A percentile compares a stretch with the other conserved stretches of the same genome.
Evolutionary conservation across 225 moss, liverwort and hornwort genomes (phyloP).

Genomic region (Polytrichum commune): DNA sequence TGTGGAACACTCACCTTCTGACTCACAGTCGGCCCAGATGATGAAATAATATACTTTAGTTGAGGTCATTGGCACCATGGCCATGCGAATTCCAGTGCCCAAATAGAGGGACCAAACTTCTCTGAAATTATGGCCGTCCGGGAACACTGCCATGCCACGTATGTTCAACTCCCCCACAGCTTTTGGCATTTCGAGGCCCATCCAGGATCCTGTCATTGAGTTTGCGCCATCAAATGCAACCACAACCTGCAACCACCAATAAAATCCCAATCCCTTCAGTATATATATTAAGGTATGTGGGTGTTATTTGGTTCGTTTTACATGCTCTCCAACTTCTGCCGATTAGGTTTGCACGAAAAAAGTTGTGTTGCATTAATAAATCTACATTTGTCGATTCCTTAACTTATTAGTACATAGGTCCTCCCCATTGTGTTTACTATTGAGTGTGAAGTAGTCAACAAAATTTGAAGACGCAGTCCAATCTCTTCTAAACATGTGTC

Average conservation of each 20-base stretch:
- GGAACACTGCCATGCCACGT: slow-evolving; percentile 41
- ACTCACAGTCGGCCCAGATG: not conserved
- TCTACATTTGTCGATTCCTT: no score
- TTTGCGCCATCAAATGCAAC: slow-evolving; percentile 53
- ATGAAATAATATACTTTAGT: slow-evolving; percentile 51
- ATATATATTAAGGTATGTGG: no score
- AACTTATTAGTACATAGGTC: no score
- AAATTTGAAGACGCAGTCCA: no score
- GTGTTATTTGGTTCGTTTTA: no score
- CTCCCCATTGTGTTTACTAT: no score
- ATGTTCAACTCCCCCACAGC: slow-evolving; percentile 37
- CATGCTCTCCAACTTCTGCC: no score
- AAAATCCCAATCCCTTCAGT: no score
- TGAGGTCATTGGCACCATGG: slow-evolving; percentile 29
- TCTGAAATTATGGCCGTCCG: slow-evolving; percentile 15
- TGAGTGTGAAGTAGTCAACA: no score
- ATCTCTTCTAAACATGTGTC: no score
- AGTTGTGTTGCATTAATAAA: no score
- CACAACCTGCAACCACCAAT: slow-evolving; percentile 7
- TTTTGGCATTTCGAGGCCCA: slow-evolving; percentile 32
- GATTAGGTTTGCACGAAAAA: no score
- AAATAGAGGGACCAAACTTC: slow-evolving; percentile 7
- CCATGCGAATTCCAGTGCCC: slow-evolving; percentile 28
- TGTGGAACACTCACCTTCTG: slow-evolving; percentile 18
- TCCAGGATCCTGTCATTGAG: slow-evolving; percentile 40